Evolutionary conservation across 352 stramenopile species (phyloP).

Genomic region (Peronospora farinosa): DNA sequence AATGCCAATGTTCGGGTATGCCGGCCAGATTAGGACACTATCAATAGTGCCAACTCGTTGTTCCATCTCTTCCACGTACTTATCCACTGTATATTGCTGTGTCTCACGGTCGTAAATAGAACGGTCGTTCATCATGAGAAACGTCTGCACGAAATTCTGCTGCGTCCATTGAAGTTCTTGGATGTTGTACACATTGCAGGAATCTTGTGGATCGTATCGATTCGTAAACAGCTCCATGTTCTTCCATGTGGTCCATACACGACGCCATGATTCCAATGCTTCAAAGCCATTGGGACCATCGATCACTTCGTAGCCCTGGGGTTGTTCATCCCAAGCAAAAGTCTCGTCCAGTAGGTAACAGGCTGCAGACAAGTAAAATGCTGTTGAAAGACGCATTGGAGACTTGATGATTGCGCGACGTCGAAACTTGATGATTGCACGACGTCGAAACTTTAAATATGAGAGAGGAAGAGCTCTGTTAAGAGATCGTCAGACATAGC

Average conservation of each 20-base stretch:
- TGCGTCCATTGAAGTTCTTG: constrained; percentile 62
- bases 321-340: constrained; percentile 61
- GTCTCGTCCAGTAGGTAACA: constrained; percentile 8
- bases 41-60: constrained; percentile 51
- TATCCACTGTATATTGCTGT: constrained; percentile 61
- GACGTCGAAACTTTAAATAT: no score
- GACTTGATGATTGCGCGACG: no score
- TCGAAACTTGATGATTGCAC: no score
- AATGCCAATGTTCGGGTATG: constrained; percentile 84
- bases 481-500: no score
- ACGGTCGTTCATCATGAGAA: constrained; percentile 75
- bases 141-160: constrained; percentile 64
- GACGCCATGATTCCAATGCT: constrained; percentile 41
- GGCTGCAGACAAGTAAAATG: constrained; percentile 9
- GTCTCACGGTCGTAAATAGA: constrained; percentile 61
- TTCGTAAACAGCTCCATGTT: constrained; percentile 64
- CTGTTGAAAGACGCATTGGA: no score
- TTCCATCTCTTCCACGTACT: constrained; percentile 57
- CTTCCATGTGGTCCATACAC: constrained; percentile 55
- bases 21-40: constrained; percentile 78
- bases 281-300: constrained; percentile 40
- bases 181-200: constrained; percentile 72
- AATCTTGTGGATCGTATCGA: constrained; percentile 49
- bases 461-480: no score
- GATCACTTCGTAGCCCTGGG: constrained; percentile 77